Evolutionary conservation across 768 basidiomycete species (phyloP).

Genomic region (Grammothele lineata): DNA sequence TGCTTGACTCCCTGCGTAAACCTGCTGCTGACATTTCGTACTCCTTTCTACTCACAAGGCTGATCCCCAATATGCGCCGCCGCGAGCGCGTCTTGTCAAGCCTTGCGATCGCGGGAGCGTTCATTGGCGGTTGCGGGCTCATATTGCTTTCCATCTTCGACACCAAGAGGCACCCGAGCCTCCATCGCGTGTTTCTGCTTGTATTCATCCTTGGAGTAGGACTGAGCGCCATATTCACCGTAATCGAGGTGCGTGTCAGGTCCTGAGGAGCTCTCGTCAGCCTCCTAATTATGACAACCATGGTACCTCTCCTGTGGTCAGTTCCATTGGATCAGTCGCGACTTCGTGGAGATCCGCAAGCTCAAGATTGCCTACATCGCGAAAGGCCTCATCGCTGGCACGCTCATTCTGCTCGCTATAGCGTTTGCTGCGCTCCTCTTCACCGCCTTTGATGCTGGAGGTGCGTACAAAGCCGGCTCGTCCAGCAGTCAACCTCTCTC

Average conservation of each 20-base stretch:
- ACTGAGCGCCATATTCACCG: constrained; percentile 69
- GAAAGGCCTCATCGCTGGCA: constrained; percentile 56
- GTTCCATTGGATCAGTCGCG: constrained; percentile 64
- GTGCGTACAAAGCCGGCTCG: constrained; percentile 26
- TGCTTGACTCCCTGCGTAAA: neutral
- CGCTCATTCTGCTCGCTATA: constrained; percentile 58
- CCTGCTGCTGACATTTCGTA: too few species aligned
- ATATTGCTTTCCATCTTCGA: constrained; percentile 71
- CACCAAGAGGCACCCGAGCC: constrained; percentile 45
- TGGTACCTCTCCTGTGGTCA: too few species aligned
- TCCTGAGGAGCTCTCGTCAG: neutral
- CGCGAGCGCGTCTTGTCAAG: constrained; percentile 50
- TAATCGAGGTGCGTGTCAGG: constrained; percentile 50
- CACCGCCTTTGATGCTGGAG: constrained; percentile 43
- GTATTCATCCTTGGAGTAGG: constrained; percentile 72
- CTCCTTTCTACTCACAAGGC: neutral
- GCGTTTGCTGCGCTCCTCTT: constrained; percentile 56
- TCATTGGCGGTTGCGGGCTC: constrained; percentile 62
- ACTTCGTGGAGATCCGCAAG: constrained; percentile 40
- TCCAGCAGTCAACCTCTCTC: too few species aligned
- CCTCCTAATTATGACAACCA: too few species aligned
- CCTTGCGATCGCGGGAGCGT: constrained; percentile 57
- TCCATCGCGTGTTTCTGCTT: constrained; percentile 61
- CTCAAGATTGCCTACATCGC: constrained; percentile 52
- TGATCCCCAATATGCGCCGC: constrained; percentile 39